phyloP scores from a whole-genome alignment of 2,329 filamentous ascomycete species.

The Gnomoniopsis sp. region DNA sequence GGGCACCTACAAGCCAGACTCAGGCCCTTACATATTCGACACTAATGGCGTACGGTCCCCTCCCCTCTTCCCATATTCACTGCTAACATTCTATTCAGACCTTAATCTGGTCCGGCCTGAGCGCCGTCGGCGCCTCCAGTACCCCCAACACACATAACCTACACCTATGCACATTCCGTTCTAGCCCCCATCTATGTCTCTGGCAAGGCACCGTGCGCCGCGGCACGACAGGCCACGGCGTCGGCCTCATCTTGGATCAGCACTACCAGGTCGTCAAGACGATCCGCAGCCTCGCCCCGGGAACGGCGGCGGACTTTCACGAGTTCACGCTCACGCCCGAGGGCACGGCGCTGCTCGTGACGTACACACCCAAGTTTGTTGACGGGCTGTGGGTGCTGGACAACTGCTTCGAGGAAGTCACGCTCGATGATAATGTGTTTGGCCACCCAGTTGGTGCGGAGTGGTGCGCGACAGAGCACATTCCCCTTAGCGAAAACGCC shows the following conservation, averaged over 20 bases:
- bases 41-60: constrained; percentile 4
- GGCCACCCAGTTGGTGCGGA: neutral
- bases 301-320: constrained; percentile 4
- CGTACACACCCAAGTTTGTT: constrained; percentile 2
- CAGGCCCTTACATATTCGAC: constrained; percentile 11
- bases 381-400: constrained; percentile 8
- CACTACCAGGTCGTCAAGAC: constrained; percentile 11
- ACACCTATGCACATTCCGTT: constrained; percentile 4
- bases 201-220: constrained; percentile 9
- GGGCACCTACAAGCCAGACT: constrained; percentile 8
- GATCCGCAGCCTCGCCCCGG: neutral
- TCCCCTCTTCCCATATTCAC: no score
- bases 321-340: constrained; percentile 7
- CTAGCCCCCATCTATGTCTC: constrained; percentile 7
- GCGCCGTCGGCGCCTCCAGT: neutral
- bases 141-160: constrained; percentile 1
- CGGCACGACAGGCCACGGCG: constrained; percentile 4
- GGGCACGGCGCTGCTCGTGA: constrained; percentile 7
- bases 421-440: constrained; percentile 1
- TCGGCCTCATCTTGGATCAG: constrained; percentile 8
- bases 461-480: constrained; percentile 11
- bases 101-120: constrained; percentile 9
- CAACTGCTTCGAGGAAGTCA: constrained; percentile 7
- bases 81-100: neutral
- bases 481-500: constrained; percentile 1